Base-by-base conservation (phyloP, 345 rosid species). In the Gossypium raimondii region DNA sequence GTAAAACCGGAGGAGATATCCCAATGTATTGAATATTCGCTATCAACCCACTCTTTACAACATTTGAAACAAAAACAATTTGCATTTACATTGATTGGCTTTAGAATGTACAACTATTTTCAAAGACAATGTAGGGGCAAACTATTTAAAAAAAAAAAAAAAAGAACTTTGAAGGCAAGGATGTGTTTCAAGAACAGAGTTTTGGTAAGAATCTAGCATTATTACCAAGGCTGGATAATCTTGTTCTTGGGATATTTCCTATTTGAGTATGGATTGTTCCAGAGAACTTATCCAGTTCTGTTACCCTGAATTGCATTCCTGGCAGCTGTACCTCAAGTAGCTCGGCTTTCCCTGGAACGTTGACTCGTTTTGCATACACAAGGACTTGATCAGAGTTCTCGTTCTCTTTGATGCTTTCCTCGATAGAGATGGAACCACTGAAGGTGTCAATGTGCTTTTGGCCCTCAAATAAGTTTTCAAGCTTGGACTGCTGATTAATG, bases 181-280 rank as follows among this genome's bases (percentile, higher is more conserved):
- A 5, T 14, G 11, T 20, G 14, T 29, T 18, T 82, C 76, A 83
- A 43, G 82, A 84, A 77, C 89, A 86, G 13, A 82, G 83, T 74
- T 67, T 82, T 14, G 88, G 87, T 60, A 81, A 79, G 50, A 67
- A 45, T 71, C 79, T 76, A 63, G 70, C 75, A 68, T 75, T 79
- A 27, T 75, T 66, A 17, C 74, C 76, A 12, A 61, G 56, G 56
- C 76, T 75, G 44, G 78, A 78, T 16, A 72, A 38, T 56, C 78
- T 78, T 74, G 78, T 48, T 76, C 77, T 80, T 0, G 78, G 68
- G 10, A 65, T 75, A 41, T 74, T 56, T 55, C 79, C 80, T 50
- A 70, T 70, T 43, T 67, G 79, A n/a, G 77, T 61, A 68, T 81
- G 83, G 81, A 75, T 53, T 34, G 24, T 75, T 58, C 65, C 45